Evolutionary conservation across 495 filamentous ascomycete genomes (phyloP).

Genomic region (Pyronema domesticum): DNA sequence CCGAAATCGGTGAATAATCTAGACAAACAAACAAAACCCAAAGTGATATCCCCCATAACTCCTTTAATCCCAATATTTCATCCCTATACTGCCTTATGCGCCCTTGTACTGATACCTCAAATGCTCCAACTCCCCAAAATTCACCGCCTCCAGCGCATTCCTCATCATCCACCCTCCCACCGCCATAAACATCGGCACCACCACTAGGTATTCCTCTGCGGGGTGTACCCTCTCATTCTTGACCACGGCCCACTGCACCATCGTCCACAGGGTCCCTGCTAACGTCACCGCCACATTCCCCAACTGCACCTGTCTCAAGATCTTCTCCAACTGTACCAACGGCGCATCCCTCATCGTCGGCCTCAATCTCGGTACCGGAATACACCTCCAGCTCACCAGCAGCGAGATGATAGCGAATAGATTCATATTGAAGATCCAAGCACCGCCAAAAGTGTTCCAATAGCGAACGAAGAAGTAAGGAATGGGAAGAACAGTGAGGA

Average conservation of each 20-base stretch:
- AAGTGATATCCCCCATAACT: too few species aligned
- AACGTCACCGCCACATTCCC: not conserved
- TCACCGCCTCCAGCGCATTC: not conserved
- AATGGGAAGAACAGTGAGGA: not conserved
- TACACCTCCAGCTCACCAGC: not conserved
- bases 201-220: not conserved
- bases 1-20: too few species aligned
- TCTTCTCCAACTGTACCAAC: not conserved
- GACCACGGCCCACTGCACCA: too few species aligned
- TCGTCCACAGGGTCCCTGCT: not conserved
- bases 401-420: not conserved
- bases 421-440: not conserved
- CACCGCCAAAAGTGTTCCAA: not conserved
- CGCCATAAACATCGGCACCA: not conserved
- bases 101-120: not conserved
- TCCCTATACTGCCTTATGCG: not conserved
- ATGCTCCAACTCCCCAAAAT: conserved; percentile 5
- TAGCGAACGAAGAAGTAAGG: not conserved
- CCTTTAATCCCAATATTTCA: too few species aligned
- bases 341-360: not conserved
- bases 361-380: not conserved
- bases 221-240: not conserved
- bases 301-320: not conserved
- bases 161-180: not conserved
- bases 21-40: too few species aligned